phyloP scores from a whole-genome alignment of 106 monocot genomes.

The Dioscorea zingiberensis region DNA sequence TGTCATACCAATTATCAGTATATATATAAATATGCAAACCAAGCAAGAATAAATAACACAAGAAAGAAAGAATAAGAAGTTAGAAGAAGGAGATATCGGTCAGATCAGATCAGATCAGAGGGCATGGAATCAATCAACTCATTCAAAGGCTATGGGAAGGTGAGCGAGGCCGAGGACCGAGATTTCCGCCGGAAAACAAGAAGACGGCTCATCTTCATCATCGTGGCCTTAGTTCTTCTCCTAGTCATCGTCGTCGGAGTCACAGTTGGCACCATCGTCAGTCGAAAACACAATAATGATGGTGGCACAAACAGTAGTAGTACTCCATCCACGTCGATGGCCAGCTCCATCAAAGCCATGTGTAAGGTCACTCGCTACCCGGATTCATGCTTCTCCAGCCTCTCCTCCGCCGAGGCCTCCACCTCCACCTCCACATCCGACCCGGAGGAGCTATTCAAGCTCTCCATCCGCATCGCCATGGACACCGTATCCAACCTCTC shows the following conservation, averaged over 20 bases:
- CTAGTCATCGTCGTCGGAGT: slow-evolving; percentile 30
- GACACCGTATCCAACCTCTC: slow-evolving; percentile 17
- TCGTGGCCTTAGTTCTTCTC: slow-evolving; percentile 28
- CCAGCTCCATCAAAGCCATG: slow-evolving; percentile 46
- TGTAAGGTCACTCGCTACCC: slow-evolving; percentile 57
- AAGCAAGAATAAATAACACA: no score
- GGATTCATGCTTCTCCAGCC: slow-evolving; percentile 47
- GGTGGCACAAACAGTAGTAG: no score
- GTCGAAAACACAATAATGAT: slow-evolving; percentile 7
- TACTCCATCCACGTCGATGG: slow-evolving; percentile 2
- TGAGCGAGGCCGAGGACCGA: slow-evolving; percentile 25
- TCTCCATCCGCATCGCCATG: slow-evolving; percentile 41
- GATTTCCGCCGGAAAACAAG: slow-evolving; percentile 32
- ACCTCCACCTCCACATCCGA: slow-evolving; percentile 26
- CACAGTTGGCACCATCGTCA: slow-evolving; percentile 13
- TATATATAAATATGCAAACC: neutral
- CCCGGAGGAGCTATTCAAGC: slow-evolving; percentile 51
- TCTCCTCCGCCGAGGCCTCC: slow-evolving; percentile 32
- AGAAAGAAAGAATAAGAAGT: neutral
- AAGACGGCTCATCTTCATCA: slow-evolving; percentile 35
- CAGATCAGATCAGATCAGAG: no score
- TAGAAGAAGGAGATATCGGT: no score
- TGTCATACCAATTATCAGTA: no score
- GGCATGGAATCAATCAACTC: slow-evolving; percentile 36
- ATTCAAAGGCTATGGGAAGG: slow-evolving; percentile 52